Evolutionary conservation across 768 basidiomycete genomes (phyloP).

Genomic region (Polyporus arcularius): DNA sequence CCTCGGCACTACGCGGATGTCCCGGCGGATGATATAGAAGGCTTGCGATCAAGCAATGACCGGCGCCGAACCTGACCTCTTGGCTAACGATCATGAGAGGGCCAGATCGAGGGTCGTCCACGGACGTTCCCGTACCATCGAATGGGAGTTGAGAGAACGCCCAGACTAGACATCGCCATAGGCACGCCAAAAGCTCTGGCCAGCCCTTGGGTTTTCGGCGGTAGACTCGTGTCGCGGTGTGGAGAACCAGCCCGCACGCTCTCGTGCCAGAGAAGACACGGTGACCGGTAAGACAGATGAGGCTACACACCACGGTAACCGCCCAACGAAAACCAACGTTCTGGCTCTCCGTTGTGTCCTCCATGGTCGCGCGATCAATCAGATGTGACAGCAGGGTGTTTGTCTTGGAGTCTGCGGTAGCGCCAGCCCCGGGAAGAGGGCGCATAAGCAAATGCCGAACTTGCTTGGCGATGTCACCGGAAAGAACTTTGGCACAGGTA

Average conservation of each 20-base stretch:
- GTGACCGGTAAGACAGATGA: constrained; percentile 49
- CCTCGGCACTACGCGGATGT: neutral
- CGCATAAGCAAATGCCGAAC: neutral
- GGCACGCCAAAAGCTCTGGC: constrained; percentile 40
- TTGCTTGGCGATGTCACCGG: neutral
- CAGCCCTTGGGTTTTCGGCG: constrained; percentile 38
- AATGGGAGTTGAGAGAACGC: constrained; percentile 44
- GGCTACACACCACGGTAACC: constrained; percentile 42
- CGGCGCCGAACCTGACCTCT: constrained; percentile 47
- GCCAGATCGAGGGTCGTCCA: constrained; percentile 24
- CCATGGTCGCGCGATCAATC: neutral
- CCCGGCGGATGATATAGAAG: constrained; percentile 31
- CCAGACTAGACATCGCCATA: constrained; percentile 62
- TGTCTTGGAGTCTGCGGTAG: neutral
- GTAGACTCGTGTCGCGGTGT: constrained; percentile 35
- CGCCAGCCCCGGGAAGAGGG: neutral
- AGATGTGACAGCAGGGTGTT: neutral
- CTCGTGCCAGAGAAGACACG: constrained; percentile 43
- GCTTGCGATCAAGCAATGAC: constrained; percentile 39
- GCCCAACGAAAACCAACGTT: constrained; percentile 42
- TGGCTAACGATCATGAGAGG: constrained; percentile 48
- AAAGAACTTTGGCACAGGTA: neutral
- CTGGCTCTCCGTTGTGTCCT: neutral
- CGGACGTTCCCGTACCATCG: neutral
- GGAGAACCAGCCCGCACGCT: constrained; percentile 40